These are phyloP conservation scores for Fusarium xyrophilum DNA, from an alignment of 2,329 filamentous ascomycete species.

Conservation along the genomic window DNA sequence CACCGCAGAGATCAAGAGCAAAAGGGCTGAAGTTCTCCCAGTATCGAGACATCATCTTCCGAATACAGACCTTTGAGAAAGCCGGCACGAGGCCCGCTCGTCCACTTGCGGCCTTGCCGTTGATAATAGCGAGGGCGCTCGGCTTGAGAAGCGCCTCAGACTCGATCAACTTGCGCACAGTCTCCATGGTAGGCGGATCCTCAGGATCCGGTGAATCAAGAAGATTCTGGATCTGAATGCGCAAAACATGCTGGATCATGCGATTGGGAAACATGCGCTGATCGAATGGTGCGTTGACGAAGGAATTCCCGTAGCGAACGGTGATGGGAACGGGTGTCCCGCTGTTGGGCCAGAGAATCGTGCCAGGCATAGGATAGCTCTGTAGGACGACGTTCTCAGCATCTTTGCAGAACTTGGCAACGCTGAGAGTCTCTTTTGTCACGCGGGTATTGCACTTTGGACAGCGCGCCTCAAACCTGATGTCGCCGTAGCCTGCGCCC, in stretches of 20 bases:
- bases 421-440: slow-evolving; percentile 62
- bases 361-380: slow-evolving; percentile 70
- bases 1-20: slow-evolving; percentile 69
- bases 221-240: slow-evolving; percentile 51
- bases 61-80: slow-evolving; percentile 54
- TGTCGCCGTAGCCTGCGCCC: slow-evolving; percentile 68
- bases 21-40: slow-evolving; percentile 73
- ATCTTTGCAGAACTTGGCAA: slow-evolving; percentile 65
- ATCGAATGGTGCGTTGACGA: neutral
- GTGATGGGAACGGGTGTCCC: slow-evolving; percentile 54
- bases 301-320: neutral
- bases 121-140: slow-evolving; percentile 16
- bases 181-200: slow-evolving; percentile 54
- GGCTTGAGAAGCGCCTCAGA: slow-evolving; percentile 53
- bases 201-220: slow-evolving; percentile 39
- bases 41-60: slow-evolving; percentile 74
- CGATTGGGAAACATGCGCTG: slow-evolving; percentile 63
- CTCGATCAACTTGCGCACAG: slow-evolving; percentile 57
- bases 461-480: slow-evolving; percentile 60
- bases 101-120: slow-evolving; percentile 18
- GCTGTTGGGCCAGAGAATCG: slow-evolving; percentile 61
- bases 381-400: slow-evolving; percentile 50
- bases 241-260: slow-evolving; percentile 57
- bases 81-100: neutral
- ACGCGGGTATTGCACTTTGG: slow-evolving; percentile 57